Evolutionary conservation across 352 stramenopile species (phyloP), one percentile per base, ranked within the genome.

Genomic region (Elongisporangium anandrum): DNA sequence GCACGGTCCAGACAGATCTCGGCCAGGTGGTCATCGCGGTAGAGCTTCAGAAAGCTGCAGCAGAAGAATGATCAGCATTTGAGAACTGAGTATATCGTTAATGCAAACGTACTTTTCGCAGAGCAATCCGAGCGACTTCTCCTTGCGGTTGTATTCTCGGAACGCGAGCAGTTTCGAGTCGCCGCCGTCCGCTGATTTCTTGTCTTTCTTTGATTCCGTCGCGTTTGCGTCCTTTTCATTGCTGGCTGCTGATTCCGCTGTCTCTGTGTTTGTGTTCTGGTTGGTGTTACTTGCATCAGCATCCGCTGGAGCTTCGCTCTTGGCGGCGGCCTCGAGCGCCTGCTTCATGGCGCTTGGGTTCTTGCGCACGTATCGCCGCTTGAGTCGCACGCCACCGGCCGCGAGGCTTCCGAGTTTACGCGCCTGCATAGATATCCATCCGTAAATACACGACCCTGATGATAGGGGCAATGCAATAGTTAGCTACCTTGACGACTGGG

Each of bases 81-180:
- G 15, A 61, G 15, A 19, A 19, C 23, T 24, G 10, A 19, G 15
- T 47, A 51, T 10, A 0, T 16, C n/a, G 20, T 45, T 21, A 13
- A 49, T 6, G 20, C 55, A 45, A 17, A 79, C 78, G 60, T 68
- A 95, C 85, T 95, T 95, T 74, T 93, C 85, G 64, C 83, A 93
- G 5, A 95, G 69, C 55, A 95, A 56, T 2, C 85, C 85, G 4
- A 95, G 77, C 4, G 85, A 95, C 48, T 95, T 95, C 34, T 95
- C 81, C 67, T 95, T 95, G 52, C 85, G 81, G 59, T 88, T 95
- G 75, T 95, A 95, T 68, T 93, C 83, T 61, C 83, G 75, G 59
- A 88, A 93, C 7, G 81, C 81, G 45, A 88, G 80, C 57, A 86
- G 90, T 12, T 60, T 64, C 7, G 66, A 60, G 54, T 85, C 70